Conservation (phyloP, 371 early-diverging fungal genomes). For the Mucor velutinosus region DNA sequence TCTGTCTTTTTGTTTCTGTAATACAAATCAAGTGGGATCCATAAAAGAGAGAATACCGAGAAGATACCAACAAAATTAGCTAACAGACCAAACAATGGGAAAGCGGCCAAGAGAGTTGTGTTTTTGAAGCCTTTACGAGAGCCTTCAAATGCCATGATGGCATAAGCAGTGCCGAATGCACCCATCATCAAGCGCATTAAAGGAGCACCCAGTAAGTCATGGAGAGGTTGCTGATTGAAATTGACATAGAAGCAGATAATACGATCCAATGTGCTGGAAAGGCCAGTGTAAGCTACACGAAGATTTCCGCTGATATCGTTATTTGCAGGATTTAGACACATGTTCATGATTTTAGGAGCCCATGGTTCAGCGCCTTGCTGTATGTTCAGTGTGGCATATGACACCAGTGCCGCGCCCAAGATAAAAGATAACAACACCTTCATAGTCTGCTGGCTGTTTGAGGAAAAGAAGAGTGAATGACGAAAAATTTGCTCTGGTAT, state of each 20-base stretch:
- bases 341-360: slow-evolving; percentile 16
- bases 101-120: slow-evolving; percentile 11
- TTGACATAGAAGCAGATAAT: slow-evolving; percentile 17
- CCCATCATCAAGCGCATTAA: slow-evolving; percentile 13
- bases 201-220: slow-evolving; percentile 17
- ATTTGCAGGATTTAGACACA: slow-evolving; percentile 23
- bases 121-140: slow-evolving; percentile 24
- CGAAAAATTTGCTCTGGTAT: not conserved
- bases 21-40: slow-evolving; percentile 20
- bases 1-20: not conserved
- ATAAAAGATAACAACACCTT: slow-evolving; percentile 7
- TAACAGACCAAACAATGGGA: slow-evolving; percentile 17
- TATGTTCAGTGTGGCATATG: not conserved
- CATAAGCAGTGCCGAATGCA: slow-evolving; percentile 16
- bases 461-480: not conserved
- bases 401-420: not conserved
- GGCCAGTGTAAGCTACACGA: slow-evolving; percentile 20
- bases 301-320: slow-evolving; percentile 3
- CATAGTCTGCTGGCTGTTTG: not conserved
- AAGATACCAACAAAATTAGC: slow-evolving; percentile 17
- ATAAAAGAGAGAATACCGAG: slow-evolving; percentile 12
- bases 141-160: slow-evolving; percentile 29
- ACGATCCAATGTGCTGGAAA: slow-evolving; percentile 14
- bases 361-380: slow-evolving; percentile 8
- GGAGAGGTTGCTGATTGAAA: slow-evolving; percentile 13